phyloP scores from a whole-genome alignment of 345 rosid genomes.

The Lumnitzera littorea region DNA sequence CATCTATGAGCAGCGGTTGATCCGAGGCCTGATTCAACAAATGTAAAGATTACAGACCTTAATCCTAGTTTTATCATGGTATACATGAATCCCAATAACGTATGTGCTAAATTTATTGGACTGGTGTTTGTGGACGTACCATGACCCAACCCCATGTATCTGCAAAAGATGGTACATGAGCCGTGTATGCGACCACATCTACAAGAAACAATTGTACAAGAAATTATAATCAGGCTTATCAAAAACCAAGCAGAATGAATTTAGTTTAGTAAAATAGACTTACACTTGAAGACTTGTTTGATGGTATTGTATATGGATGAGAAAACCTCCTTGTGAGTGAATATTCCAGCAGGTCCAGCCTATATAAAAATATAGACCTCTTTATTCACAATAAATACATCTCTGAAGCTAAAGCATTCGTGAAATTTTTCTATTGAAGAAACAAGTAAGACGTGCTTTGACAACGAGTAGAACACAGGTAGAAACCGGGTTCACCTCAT shows the following conservation, averaged over 20 bases:
- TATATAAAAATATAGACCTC: conserved; percentile 10
- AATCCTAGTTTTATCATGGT: too few relatives aligned
- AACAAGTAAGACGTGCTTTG: too few relatives aligned
- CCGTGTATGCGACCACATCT: conserved; percentile 88
- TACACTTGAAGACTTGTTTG: conserved; percentile 89
- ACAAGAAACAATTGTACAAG: conserved; percentile 6
- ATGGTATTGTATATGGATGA: conserved; percentile 84
- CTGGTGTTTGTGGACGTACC: conserved; percentile 23
- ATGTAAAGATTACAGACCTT: too few relatives aligned
- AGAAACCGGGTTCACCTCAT: not conserved
- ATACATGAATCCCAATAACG: too few relatives aligned
- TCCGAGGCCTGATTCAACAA: conserved; percentile 58
- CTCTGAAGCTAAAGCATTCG: too few relatives aligned
- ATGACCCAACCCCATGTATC: conserved; percentile 99
- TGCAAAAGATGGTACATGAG: conserved; percentile 95
- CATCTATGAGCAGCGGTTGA: conserved; percentile 48
- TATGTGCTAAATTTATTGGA: not conserved
- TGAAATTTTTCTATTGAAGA: too few relatives aligned
- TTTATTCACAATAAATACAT: too few relatives aligned
- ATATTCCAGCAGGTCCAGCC: conserved; percentile 99
- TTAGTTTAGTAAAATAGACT: conserved; percentile 11
- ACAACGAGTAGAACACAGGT: not conserved
- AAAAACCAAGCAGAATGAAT: not conserved
- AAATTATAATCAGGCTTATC: not conserved
- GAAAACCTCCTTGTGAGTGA: conserved; percentile 91